Conservation (phyloP, 2,329 filamentous ascomycete genomes). For the Geosmithia flava region DNA sequence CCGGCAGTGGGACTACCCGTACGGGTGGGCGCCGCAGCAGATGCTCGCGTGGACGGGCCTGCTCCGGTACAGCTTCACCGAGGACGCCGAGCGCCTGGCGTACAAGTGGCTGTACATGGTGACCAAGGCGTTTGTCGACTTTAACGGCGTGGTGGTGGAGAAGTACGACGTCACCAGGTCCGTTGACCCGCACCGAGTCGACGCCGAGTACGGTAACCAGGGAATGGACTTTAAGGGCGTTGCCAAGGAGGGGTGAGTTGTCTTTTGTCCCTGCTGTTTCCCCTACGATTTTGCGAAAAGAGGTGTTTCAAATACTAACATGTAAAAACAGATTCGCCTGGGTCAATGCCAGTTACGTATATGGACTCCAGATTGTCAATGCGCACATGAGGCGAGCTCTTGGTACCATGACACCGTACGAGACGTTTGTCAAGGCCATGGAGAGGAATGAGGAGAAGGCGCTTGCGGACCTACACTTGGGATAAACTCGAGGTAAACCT, state of each 20-base stretch:
- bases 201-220: constrained; percentile 97
- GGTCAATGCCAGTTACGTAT: constrained; percentile 97
- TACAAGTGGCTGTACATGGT: constrained; percentile 99
- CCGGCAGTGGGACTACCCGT: constrained; percentile 96
- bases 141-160: constrained; percentile 95
- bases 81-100: constrained; percentile 77
- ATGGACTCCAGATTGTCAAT: constrained; percentile 78
- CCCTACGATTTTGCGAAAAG: neutral
- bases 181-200: constrained; percentile 83
- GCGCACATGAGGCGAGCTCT: constrained; percentile 83
- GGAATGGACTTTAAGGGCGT: constrained; percentile 92
- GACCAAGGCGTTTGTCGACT: constrained; percentile 95
- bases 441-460: constrained; percentile 41
- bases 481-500: constrained; percentile 5
- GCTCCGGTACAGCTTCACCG: constrained; percentile 79
- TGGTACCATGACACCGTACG: constrained; percentile 76
- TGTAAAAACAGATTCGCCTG: constrained; percentile 74
- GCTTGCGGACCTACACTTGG: constrained; percentile 26
- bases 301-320: neutral
- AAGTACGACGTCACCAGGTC: constrained; percentile 95
- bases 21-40: constrained; percentile 97
- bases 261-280: constrained; percentile 1
- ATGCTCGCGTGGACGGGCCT: constrained; percentile 95
- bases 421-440: constrained; percentile 63
- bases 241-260: constrained; percentile 81